phyloP scores from a whole-genome alignment of 2,329 filamentous ascomycete species.

The Fusarium guadeloupense region DNA sequence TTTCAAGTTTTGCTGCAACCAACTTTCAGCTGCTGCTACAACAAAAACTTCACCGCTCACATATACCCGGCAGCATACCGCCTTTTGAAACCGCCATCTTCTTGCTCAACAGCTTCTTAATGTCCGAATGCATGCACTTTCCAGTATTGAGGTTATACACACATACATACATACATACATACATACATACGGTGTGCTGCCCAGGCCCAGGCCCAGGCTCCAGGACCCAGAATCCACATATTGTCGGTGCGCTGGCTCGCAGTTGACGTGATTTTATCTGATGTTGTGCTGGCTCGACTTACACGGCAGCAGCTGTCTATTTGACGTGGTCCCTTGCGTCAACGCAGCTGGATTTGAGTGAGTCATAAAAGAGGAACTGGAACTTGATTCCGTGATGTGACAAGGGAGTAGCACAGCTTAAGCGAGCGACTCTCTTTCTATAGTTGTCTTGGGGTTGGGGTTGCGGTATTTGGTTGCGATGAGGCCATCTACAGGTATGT shows the following conservation, averaged over 20 bases:
- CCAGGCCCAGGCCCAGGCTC: constrained; percentile 10
- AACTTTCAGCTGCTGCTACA: background rate
- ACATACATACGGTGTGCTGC: constrained; percentile 8
- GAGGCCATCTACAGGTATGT: constrained; percentile 28
- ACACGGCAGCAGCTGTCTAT: constrained; percentile 26
- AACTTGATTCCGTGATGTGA: constrained; percentile 15
- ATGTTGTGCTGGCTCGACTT: constrained; percentile 30
- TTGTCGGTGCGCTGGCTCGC: constrained; percentile 16
- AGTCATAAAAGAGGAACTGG: constrained; percentile 7
- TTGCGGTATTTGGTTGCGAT: constrained; percentile 14
- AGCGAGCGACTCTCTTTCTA: constrained; percentile 1
- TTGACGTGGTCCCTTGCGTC: constrained; percentile 24
- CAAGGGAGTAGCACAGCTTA: background rate
- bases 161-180: background rate
- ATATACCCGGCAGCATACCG: constrained; percentile 28
- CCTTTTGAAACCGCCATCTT: constrained; percentile 33
- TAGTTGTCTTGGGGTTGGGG: background rate
- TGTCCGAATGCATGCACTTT: constrained; percentile 9
- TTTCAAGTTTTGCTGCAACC: constrained; percentile 24
- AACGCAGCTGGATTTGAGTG: constrained; percentile 9
- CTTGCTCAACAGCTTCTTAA: constrained; percentile 15
- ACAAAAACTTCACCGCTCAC: background rate
- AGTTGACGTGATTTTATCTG: constrained; percentile 23
- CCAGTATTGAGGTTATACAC: constrained; percentile 3
- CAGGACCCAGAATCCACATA: too few species aligned